A percentile compares a stretch with the other conserved stretches of the same genome.
phyloP scores from a whole-genome alignment of 345 rosid genomes.

The Pelargonium nanum region DNA sequence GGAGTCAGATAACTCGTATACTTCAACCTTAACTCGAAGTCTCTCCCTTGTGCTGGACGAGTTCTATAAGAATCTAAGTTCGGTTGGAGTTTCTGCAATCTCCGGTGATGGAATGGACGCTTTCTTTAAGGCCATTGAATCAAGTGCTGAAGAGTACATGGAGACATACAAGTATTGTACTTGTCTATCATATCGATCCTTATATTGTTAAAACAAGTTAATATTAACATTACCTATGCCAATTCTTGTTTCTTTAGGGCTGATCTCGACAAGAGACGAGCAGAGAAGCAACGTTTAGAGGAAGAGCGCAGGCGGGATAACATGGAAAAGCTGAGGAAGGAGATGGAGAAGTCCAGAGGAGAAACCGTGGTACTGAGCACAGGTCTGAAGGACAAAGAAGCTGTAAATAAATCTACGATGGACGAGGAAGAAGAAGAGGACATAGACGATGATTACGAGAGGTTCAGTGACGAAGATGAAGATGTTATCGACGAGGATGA shows the following conservation, averaged over 20 bases:
- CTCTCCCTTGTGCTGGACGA: slow-evolving; percentile 21
- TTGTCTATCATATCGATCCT: no score
- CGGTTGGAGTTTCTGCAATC: slow-evolving; percentile 23
- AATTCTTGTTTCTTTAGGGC: slow-evolving; percentile 9
- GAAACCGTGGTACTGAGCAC: slow-evolving; percentile 19
- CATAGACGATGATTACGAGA: no score
- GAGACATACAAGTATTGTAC: slow-evolving; percentile 20
- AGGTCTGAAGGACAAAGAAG: slow-evolving; percentile 10
- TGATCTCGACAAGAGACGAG: slow-evolving; percentile 20
- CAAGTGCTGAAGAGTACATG: slow-evolving; percentile 22
- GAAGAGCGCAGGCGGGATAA: slow-evolving; percentile 14
- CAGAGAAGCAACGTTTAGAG: slow-evolving; percentile 15
- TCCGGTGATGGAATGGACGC: slow-evolving; percentile 18
- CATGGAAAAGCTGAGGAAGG: slow-evolving; percentile 18
- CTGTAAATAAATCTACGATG: slow-evolving; percentile 7
- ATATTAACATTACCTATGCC: no score
- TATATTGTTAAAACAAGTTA: no score
- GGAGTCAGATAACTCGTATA: slow-evolving; percentile 16
- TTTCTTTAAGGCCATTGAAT: slow-evolving; percentile 18
- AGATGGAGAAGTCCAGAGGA: slow-evolving; percentile 22
- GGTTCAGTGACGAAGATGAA: no score
- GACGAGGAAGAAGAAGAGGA: slow-evolving; percentile 6
- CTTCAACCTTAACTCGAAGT: slow-evolving; percentile 17
- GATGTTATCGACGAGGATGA: slow-evolving; percentile 13
- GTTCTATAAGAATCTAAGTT: slow-evolving; percentile 18